A percentile compares a stretch with the other conserved stretches of the same genome.
phyloP scores from a whole-genome alignment of 306 rosid genomes.

The Casuarina cunninghamiana region DNA sequence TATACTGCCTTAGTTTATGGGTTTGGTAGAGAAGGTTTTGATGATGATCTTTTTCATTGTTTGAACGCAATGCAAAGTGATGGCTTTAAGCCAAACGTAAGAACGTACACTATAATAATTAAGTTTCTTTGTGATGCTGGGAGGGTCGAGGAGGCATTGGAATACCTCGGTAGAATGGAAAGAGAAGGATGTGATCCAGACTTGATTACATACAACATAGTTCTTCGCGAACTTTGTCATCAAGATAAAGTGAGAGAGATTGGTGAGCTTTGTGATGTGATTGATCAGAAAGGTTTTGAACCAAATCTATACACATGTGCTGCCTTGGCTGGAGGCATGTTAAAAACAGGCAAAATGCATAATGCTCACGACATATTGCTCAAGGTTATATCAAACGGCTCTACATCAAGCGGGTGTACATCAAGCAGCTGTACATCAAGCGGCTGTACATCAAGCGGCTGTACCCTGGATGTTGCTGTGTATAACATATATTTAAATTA shows the following conservation, averaged over 20 bases:
- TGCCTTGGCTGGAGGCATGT: slow-evolving; percentile 46
- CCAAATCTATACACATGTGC: slow-evolving; percentile 43
- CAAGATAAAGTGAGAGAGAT: slow-evolving; percentile 35
- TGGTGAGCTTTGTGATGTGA: slow-evolving; percentile 24
- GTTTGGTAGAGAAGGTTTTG: slow-evolving; percentile 43
- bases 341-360: slow-evolving; percentile 33
- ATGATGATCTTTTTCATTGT: slow-evolving; percentile 30
- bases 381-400: slow-evolving; percentile 29
- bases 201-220: slow-evolving; percentile 41
- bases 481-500: slow-evolving; percentile 44
- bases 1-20: slow-evolving; percentile 50
- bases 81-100: slow-evolving; percentile 41
- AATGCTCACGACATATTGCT: slow-evolving; percentile 29
- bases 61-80: slow-evolving; percentile 41
- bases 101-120: slow-evolving; percentile 45
- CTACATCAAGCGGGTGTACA: neutral
- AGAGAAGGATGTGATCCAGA: slow-evolving; percentile 47
- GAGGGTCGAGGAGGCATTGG: slow-evolving; percentile 38
- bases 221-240: slow-evolving; percentile 49
- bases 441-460: slow-evolving; percentile 6
- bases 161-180: slow-evolving; percentile 35
- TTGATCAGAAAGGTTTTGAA: slow-evolving; percentile 39
- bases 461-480: slow-evolving; percentile 37
- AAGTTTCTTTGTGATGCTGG: slow-evolving; percentile 46
- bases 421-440: no score